A percentile compares a stretch with the other conserved stretches of the same genome.
Evolutionary conservation across 225 moss, liverwort and hornwort genomes (phyloP).

Genomic region (Polytrichum commune): DNA sequence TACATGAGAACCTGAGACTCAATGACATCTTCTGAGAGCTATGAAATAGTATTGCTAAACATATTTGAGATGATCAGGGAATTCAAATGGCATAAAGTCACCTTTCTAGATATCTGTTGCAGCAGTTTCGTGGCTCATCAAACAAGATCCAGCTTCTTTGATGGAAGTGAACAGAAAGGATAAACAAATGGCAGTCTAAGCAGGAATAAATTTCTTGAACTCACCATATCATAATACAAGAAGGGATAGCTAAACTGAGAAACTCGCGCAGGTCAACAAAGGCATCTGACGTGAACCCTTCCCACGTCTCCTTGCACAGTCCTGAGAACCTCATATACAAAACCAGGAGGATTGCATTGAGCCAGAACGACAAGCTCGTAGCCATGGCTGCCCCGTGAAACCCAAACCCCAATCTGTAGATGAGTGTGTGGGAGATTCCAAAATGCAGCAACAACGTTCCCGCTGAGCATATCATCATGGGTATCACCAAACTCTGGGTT

Average conservation of each 20-base stretch:
- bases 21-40: neutral
- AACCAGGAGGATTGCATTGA: slow-evolving; percentile 36
- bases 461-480: slow-evolving; percentile 51
- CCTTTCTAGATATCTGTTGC: neutral
- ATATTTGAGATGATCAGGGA: neutral
- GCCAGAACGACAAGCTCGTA: slow-evolving; percentile 53
- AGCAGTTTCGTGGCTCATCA: too few species aligned
- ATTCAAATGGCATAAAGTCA: neutral
- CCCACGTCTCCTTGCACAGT: slow-evolving; percentile 54
- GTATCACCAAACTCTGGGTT: slow-evolving; percentile 63
- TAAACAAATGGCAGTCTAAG: neutral
- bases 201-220: neutral
- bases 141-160: neutral
- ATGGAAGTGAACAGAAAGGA: neutral
- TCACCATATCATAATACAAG: slow-evolving; percentile 77
- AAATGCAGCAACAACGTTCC: slow-evolving; percentile 40
- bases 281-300: slow-evolving; percentile 53
- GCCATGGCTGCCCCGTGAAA: slow-evolving; percentile 58
- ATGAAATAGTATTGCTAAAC: neutral
- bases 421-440: slow-evolving; percentile 26
- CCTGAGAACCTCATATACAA: slow-evolving; percentile 45
- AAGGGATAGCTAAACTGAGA: slow-evolving; percentile 64
- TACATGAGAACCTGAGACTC: too few species aligned
- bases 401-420: slow-evolving; percentile 40
- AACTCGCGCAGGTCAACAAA: slow-evolving; percentile 41